Base-by-base conservation (phyloP, 768 basidiomycete species). In the Coprinellus micaceus region DNA sequence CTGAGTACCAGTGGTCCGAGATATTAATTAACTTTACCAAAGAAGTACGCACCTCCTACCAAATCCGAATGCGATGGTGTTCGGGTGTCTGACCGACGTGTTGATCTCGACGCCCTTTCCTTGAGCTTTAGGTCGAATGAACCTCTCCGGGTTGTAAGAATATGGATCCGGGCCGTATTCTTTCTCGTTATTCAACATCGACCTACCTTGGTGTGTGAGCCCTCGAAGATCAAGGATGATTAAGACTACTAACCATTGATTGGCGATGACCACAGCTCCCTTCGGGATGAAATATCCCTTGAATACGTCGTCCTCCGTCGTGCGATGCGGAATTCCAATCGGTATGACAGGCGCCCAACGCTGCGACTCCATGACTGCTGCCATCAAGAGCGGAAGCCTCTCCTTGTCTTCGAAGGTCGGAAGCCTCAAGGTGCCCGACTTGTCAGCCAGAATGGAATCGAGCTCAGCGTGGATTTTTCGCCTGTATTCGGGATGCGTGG, bases 361-460 rank as follows among this genome's bases (percentile, higher is more conserved):
- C n/a, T n/a, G n/a, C n/a, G n/a, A n/a, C n/a, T n/a, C n/a, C n/a
- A n/a, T n/a, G n/a, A n/a, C n/a, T 1, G 75, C 26, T 15, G 71
- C 72, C 10, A 64, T 56, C 9, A 79, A 48, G 56, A 77, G 77
- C 2, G 76, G 77, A 13, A 78, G 56, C 10, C 67, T 62, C 5
- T 60, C 62, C 26, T 67, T 58, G 54, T 80, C 77, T 2, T 62
- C 63, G 52, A 75, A 72, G 7, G 70, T 70, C 0, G 76, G 77
- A 5, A 79, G 64, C 9, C 75, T 65, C 17, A 37, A 37, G 36
- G 36, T 37, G 36, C n/a, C n/a, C n/a, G n/a, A n/a, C n/a, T n/a
- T n/a, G n/a, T n/a, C n/a, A n/a, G n/a, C n/a, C n/a, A n/a, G n/a
- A n/a, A n/a, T n/a, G n/a, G 58, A 40, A 37, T 77, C 76, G 15